phyloP scores from a whole-genome alignment of 305 asterid genomes.

The Euphrasia arctica region DNA sequence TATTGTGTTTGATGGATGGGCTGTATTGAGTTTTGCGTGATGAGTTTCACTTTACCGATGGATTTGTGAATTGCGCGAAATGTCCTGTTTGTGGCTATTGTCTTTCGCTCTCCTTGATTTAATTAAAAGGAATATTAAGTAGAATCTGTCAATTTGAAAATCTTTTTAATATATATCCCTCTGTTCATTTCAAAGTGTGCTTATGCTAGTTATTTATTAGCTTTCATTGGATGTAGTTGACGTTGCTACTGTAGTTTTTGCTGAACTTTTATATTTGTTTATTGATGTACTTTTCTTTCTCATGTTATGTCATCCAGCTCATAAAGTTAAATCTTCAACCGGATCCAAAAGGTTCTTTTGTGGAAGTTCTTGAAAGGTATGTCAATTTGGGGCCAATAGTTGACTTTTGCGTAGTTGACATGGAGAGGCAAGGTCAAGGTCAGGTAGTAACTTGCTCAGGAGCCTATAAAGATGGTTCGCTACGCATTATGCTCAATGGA shows the following conservation, averaged over 20 bases:
- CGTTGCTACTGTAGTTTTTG: constrained; percentile 11
- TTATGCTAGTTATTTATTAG: constrained; percentile 8
- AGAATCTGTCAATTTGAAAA: not conserved
- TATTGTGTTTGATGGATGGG: constrained; percentile 4
- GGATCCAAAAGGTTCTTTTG: constrained; percentile 86
- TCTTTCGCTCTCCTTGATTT: not conserved
- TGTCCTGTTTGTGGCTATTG: not conserved
- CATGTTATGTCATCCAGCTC: constrained; percentile 49
- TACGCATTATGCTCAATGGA: constrained; percentile 94
- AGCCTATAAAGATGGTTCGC: constrained; percentile 95
- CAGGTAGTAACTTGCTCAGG: constrained; percentile 99
- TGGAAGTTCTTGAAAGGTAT: constrained; percentile 89
- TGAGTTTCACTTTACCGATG: constrained; percentile 5
- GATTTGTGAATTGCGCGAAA: too few relatives aligned
- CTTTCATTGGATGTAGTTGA: not conserved
- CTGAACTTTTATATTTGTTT: constrained; percentile 5
- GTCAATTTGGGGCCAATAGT: constrained; percentile 98
- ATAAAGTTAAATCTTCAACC: constrained; percentile 89
- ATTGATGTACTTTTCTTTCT: constrained; percentile 21
- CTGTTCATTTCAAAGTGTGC: constrained; percentile 8
- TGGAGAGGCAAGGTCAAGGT: constrained; percentile 99
- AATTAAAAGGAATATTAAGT: not conserved
- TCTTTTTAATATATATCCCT: constrained; percentile 1
- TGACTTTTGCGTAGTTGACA: constrained; percentile 96
- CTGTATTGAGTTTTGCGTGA: constrained; percentile 1